Conservation (phyloP, 2,329 filamentous ascomycete genomes). For the Microdochium nivale region DNA sequence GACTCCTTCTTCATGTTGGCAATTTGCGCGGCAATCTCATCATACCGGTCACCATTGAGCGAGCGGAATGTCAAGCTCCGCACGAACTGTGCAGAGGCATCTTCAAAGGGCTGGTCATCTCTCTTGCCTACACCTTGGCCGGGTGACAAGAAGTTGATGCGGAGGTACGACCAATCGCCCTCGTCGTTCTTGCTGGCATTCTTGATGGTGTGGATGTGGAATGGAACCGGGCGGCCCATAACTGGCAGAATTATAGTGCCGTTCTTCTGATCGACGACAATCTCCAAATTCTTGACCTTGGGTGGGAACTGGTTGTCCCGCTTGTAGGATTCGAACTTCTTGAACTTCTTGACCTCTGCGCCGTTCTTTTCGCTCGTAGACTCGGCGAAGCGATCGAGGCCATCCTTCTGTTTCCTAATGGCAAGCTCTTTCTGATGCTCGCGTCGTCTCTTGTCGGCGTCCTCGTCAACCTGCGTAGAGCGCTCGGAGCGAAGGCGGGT, state of each 20-base stretch:
- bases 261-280: conserved; percentile 87
- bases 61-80: conserved; percentile 93
- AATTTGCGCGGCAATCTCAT: conserved; percentile 86
- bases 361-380: conserved; percentile 80
- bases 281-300: conserved; percentile 75
- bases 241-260: conserved; percentile 87
- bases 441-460: conserved; percentile 76
- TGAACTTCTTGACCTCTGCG: conserved; percentile 94
- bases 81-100: conserved; percentile 90
- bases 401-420: conserved; percentile 81
- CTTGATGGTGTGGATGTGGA: conserved; percentile 97
- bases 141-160: conserved; percentile 95
- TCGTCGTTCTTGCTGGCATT: conserved; percentile 98
- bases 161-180: conserved; percentile 84
- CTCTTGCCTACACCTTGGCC: conserved; percentile 95
- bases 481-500: conserved; percentile 88
- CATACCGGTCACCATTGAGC: conserved; percentile 78
- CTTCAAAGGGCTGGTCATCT: conserved; percentile 96
- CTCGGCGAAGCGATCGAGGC: conserved; percentile 76
- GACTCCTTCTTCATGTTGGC: conserved; percentile 93
- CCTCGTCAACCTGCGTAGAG: conserved; percentile 79
- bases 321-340: conserved; percentile 98
- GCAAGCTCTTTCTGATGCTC: conserved; percentile 89
- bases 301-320: conserved; percentile 87
- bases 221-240: conserved; percentile 94